Conservation (phyloP, 2,329 filamentous ascomycete genomes). For the Diaporthe aspalathi region DNA sequence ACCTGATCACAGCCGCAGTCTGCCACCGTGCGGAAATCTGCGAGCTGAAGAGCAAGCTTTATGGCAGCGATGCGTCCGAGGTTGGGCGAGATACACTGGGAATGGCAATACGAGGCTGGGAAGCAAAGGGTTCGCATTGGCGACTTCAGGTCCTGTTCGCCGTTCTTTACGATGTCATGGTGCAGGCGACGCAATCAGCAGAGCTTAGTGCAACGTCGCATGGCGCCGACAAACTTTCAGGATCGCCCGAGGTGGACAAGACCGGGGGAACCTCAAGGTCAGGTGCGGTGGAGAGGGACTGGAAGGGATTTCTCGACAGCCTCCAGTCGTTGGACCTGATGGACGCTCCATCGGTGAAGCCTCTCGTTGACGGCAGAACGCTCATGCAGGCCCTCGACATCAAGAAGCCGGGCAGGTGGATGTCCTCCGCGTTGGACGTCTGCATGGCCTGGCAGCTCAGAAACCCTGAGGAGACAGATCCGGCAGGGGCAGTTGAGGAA, state of each 20-base stretch:
- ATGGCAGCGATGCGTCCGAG: conserved; percentile 57
- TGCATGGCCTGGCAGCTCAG: conserved; percentile 91
- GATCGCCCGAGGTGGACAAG: not conserved
- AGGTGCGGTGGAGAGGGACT: conserved; percentile 58
- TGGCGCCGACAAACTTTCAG: conserved; percentile 48
- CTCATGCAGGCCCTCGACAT: conserved; percentile 75
- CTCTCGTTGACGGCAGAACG: conserved; percentile 79
- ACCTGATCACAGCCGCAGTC: conserved; percentile 73
- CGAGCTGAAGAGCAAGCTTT: conserved; percentile 66
- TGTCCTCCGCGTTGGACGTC: conserved; percentile 80
- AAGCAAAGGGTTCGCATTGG: conserved; percentile 73
- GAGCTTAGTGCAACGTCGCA: too few species aligned
- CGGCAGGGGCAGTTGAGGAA: conserved; percentile 68
- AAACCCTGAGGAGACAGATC: conserved; percentile 75
- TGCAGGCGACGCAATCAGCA: conserved; percentile 46
- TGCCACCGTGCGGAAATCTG: conserved; percentile 73
- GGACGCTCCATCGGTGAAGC: conserved; percentile 68
- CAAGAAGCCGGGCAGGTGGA: conserved; percentile 86
- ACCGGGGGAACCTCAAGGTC: conserved; percentile 51
- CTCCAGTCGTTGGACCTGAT: conserved; percentile 65
- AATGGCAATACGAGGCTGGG: conserved; percentile 80
- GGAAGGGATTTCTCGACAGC: conserved; percentile 68
- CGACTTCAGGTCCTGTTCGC: conserved; percentile 76
- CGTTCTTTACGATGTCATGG: conserved; percentile 71
- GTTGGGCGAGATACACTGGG: conserved; percentile 73